Evolutionary conservation across 495 filamentous ascomycete genomes (phyloP), one percentile per base, ranked within the genome.

Genomic region (Annulohypoxylon moriforme): DNA sequence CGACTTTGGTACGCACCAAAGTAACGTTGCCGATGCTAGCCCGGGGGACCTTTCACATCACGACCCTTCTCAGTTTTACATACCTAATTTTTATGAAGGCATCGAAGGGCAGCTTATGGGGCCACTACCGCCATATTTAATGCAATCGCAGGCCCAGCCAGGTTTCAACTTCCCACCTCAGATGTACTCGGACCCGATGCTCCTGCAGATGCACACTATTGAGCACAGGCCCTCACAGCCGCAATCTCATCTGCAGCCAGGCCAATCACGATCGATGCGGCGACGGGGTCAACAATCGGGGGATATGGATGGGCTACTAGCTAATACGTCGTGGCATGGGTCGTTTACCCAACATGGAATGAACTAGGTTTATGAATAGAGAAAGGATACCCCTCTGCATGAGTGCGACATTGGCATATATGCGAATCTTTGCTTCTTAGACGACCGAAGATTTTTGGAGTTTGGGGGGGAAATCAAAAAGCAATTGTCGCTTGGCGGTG

Each of bases 51-150:
- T 61, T 49, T 71, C 60, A 25, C 77, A 74, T 20, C 76, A 75
- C 42, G 72, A 75, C 7, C 67, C 61, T 22, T 72, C 79, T n/a
- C 77, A 78, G 47, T 84, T 81, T 61, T 84, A 79, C 64, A 78
- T 83, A 56, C 75, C 80, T 16, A 76, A 72, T 16, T 72, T 83
- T 14, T 83, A 83, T 68, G 82, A 84, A n/a, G 81, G 78, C 18
- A 78, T 85, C 64, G 84, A 85, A 29, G 81, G 81, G 16, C 83
- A 84, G 55, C 73, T 85, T 11, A 71, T 85, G 36, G 83, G 83
- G 0, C 83, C 81, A 11, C 67, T 84, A 11, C 82, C 84, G 24
- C 76, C 81, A 11, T 85, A 82, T 59, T 71, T 85, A 60, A 80
- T 85, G 69, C 78, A 79, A 44, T 77, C 80, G 5, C 76, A 77